phyloP scores from a whole-genome alignment of 306 rosid genomes.

The Medicago truncatula region MtrunA17r5.0-ANR NC_053044.1:26197501-26198000 shows the following conservation, averaged over 20 bases:
- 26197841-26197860: not conserved
- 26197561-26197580: not conserved
- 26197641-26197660: constrained; percentile 43
- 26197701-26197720: constrained; percentile 40
- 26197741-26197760: not conserved
- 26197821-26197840: constrained; percentile 42
- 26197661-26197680: constrained; percentile 2
- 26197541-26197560: not conserved
- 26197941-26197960: constrained; percentile 17
- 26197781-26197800: constrained; percentile 47
- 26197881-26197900: constrained; percentile 42
- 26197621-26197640: constrained; percentile 43
- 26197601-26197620: not conserved
- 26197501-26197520: not conserved
- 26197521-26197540: not conserved
- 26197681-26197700: constrained; percentile 39
- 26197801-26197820: constrained; percentile 40
- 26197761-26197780: not conserved
- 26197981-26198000: not conserved
- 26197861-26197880: not conserved
- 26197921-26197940: constrained; percentile 4
- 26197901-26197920: constrained; percentile 42
- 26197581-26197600: not conserved
- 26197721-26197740: constrained; percentile 43
- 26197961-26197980: not conserved